Percentiles rank a stretch among this genome's conserved stretches.
These are phyloP conservation scores for Mycena leptocephala DNA, from an alignment of 768 basidiomycete genomes.

Conservation along the genomic window DNA sequence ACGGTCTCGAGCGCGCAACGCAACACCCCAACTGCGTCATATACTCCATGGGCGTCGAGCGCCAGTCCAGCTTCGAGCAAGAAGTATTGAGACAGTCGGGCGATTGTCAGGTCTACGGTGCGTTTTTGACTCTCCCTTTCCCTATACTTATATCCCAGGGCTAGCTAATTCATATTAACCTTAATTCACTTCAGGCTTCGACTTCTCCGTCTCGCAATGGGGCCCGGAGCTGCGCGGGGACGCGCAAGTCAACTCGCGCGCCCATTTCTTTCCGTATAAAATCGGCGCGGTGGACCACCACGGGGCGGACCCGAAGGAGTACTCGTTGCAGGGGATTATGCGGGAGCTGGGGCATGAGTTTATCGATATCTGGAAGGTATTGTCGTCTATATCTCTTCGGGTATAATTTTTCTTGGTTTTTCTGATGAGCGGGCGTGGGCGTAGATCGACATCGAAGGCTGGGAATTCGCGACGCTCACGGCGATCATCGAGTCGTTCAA, in stretches of 20 bases:
- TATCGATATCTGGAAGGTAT: slow-evolving; percentile 18
- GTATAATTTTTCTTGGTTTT: slow-evolving; percentile 48
- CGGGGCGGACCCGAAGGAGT: slow-evolving; percentile 52
- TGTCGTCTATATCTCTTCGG: too few relatives aligned
- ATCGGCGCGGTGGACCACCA: slow-evolving; percentile 58
- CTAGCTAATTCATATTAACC: too few relatives aligned
- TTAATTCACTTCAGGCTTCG: slow-evolving; percentile 18
- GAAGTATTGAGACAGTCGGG: slow-evolving; percentile 48
- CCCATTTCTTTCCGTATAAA: slow-evolving; percentile 61
- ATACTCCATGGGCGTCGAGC: slow-evolving; percentile 62
- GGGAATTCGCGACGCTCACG: slow-evolving; percentile 61
- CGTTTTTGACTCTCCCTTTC: neutral
- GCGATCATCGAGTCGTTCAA: slow-evolving; percentile 57
- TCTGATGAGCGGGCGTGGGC: slow-evolving; percentile 55
- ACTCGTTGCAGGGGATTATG: slow-evolving; percentile 63
- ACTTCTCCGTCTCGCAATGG: slow-evolving; percentile 31
- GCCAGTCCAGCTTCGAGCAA: slow-evolving; percentile 64
- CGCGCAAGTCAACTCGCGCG: slow-evolving; percentile 46
- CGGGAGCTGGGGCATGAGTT: slow-evolving; percentile 54
- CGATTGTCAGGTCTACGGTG: slow-evolving; percentile 54
- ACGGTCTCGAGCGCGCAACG: slow-evolving; percentile 60
- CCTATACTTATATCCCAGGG: too few relatives aligned
- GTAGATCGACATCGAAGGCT: slow-evolving; percentile 67
- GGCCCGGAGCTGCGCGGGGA: slow-evolving; percentile 50
- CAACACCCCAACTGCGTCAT: slow-evolving; percentile 58